phyloP scores from a whole-genome alignment of 2,329 filamentous ascomycete species.

The Verticillium alfalfae region DNA sequence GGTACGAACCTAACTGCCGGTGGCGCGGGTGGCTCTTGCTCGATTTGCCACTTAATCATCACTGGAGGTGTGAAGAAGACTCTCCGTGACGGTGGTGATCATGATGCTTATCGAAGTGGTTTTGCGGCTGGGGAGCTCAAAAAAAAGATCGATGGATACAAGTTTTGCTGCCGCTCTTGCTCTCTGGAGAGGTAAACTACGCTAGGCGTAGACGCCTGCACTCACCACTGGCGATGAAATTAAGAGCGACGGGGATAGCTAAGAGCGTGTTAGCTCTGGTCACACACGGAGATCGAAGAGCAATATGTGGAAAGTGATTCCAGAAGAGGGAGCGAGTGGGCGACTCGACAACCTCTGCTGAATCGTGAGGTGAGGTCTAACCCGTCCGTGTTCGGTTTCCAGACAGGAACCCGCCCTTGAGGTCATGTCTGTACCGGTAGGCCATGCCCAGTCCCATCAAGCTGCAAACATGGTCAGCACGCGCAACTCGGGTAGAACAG shows the following conservation, averaged over 20 bases:
- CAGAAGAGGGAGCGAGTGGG: neutral
- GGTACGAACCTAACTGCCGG: slow-evolving; percentile 30
- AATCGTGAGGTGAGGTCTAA: slow-evolving; percentile 36
- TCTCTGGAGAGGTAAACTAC: slow-evolving; percentile 20
- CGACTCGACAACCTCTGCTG: neutral
- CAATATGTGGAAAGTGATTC: neutral
- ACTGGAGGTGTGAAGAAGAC: neutral
- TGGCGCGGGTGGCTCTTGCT: slow-evolving; percentile 10
- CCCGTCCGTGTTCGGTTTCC: slow-evolving; percentile 80
- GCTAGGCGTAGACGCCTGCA: slow-evolving; percentile 34
- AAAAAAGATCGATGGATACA: slow-evolving; percentile 2
- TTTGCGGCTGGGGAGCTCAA: neutral
- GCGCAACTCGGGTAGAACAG: neutral
- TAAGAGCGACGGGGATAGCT: slow-evolving; percentile 78
- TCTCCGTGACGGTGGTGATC: neutral
- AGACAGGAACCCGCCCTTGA: slow-evolving; percentile 66
- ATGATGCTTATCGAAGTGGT: neutral
- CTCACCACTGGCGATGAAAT: slow-evolving; percentile 92
- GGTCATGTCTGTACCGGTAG: slow-evolving; percentile 55
- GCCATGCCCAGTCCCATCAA: slow-evolving; percentile 56
- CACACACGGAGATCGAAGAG: neutral
- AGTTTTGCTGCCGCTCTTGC: slow-evolving; percentile 58
- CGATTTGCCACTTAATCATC: slow-evolving; percentile 6
- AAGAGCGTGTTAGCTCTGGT: slow-evolving; percentile 21
- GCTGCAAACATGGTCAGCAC: slow-evolving; percentile 30